Percentiles rank a stretch among this genome's conserved stretches.
phyloP scores from a whole-genome alignment of 2,329 filamentous ascomycete genomes.

The Nigrospora sphaerica region DNA sequence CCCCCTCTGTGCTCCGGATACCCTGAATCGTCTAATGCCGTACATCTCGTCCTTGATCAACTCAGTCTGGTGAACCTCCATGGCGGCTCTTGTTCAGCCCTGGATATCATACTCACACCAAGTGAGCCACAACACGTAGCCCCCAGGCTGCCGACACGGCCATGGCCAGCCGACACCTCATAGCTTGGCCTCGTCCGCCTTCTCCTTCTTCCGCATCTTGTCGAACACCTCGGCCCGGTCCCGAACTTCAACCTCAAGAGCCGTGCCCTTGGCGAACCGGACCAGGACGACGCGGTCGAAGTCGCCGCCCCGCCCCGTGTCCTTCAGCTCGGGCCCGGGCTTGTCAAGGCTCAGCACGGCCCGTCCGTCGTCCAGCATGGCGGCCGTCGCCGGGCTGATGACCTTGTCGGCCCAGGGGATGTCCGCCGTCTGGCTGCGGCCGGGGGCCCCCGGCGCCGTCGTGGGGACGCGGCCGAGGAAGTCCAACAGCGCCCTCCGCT shows the following conservation, averaged over 20 bases:
- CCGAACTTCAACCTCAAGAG: slow-evolving; percentile 46
- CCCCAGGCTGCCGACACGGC: too few species aligned
- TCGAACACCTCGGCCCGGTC: slow-evolving; percentile 39
- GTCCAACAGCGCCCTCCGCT: slow-evolving; percentile 43
- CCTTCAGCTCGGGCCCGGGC: slow-evolving; percentile 48
- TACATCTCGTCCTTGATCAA: too few species aligned
- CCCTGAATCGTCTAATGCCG: too few species aligned
- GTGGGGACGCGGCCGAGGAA: slow-evolving; percentile 43
- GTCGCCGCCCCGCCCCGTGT: slow-evolving; percentile 44
- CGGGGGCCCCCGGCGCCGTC: slow-evolving; percentile 29
- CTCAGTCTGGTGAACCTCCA: too few species aligned
- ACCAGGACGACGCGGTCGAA: slow-evolving; percentile 52
- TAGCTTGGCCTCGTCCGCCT: neutral
- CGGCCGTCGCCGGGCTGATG: slow-evolving; percentile 47
- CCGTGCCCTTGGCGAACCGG: slow-evolving; percentile 42
- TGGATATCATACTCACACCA: too few species aligned
- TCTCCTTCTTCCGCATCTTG: slow-evolving; percentile 31
- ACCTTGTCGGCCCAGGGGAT: slow-evolving; percentile 55
- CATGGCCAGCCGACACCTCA: neutral
- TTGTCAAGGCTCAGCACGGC: slow-evolving; percentile 50
- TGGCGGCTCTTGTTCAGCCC: too few species aligned
- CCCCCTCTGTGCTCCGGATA: too few species aligned
- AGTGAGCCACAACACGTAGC: too few species aligned
- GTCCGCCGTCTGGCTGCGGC: slow-evolving; percentile 30
- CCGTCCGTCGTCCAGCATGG: slow-evolving; percentile 36